Evolutionary conservation across 495 filamentous ascomycete species (phyloP), one percentile per base, ranked within the genome.

Genomic region (Trichoderma orchidacearum): DNA sequence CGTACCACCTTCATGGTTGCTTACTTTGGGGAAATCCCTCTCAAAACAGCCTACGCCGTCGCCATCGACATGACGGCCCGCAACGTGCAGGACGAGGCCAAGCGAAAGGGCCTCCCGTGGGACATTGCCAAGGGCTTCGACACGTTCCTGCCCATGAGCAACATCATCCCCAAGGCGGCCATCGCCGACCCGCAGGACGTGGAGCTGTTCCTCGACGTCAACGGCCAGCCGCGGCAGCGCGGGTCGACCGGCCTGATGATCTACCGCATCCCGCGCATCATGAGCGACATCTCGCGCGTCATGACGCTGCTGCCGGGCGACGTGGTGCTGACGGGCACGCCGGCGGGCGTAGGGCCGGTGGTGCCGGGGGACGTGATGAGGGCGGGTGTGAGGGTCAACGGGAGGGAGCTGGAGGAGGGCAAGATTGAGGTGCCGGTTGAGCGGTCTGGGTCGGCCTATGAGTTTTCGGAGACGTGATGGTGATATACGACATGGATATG

Each of bases 61-160:
- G 80, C 80, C 59, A 94, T 96, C 63, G 90, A 96, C 70, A 92
- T 96, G 89, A 95, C 90, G 6, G 90, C 86, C 3, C 86, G 90
- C 59, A 95, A 96, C 68, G 78, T 87, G 38, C 93, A 98, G 75
- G 86, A 95, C 59, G 85, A 94, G 72, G 93, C 90, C 56, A 97
- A 96, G 79, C 88, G 87, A 72, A 94, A 94, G 75, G 88, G 92
- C 15, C 81, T 96, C n/a, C 93, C 93, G 15, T 98, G 93, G 93
- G 80, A 84, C 56, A 93, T 96, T 59, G 82, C 85, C 58, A 98
- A 98, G 73, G 94, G 94, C 35, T 96, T 96, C 68, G 94, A 97
- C 65, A 97, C 93, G 21, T 98, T 98, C 76, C 77, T 91, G 9
- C 93, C 93, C 50, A 78, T 98, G 58, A 85, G 81, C 60, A 72